Evolutionary conservation across 768 basidiomycete species (phyloP), one percentile per base, ranked within the genome.

Genomic region (Lepiota venenata): DNA sequence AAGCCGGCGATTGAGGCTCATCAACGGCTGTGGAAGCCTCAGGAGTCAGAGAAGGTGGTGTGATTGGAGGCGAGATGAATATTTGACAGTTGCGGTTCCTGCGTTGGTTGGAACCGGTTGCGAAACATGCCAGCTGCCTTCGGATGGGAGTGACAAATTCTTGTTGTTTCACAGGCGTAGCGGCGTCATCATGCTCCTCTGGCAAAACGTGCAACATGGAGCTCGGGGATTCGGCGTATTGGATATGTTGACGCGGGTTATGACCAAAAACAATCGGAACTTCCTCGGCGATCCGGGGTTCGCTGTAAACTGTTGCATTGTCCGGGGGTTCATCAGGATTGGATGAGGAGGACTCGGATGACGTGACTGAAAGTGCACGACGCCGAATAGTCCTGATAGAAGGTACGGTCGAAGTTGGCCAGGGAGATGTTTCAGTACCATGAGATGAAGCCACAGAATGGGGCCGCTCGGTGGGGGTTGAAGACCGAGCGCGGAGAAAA

Each of bases 121-220:
- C 60, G 21, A 50, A 53, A 32, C 27, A 21, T 46, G 52, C 55
- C 18, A 59, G 35, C 41, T 57, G 59, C 10, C 61, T 58, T 7
- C 44, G 57, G n/a, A 59, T 38, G 11, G 62, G 61, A 20, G 54
- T 49, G n/a, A 56, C 39, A 20, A 59, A 46, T 12, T 48, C 52
- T 40, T 61, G 61, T 14, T 50, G 51, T 22, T 61, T 61, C 22
- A 52, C 8, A 21, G 46, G 39, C 42, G 50, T 2, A 56, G 56
- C 11, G 61, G 56, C 40, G 61, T 70, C 50, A 47, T 20, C 65
- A 58, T 58, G 63, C 46, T 73, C 80, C 56, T 85, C 83, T 3
- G 78, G 83, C 2, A 84, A 73, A 5, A 77, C 71, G 52, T 78
- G 74, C 44, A 85, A 66, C 25, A 64, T 60, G 10, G 73, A 68